A percentile compares a stretch with the other conserved stretches of the same genome.
These are phyloP conservation scores for Malus asiatica DNA, from an alignment of 306 rosid species.

Conservation along the genomic window DNA sequence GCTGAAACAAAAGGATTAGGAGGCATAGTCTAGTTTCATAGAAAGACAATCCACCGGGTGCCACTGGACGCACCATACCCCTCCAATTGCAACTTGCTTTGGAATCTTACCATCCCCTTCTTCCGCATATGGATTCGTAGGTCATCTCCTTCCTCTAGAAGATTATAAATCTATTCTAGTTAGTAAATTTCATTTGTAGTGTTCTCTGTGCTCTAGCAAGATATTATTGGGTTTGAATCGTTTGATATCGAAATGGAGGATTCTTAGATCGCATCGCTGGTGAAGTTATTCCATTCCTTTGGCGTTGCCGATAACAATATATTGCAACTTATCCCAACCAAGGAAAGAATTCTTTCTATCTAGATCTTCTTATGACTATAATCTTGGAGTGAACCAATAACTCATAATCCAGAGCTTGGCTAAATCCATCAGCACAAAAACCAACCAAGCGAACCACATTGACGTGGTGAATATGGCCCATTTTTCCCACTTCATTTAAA, in stretches of 20 bases:
- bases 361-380: too few relatives aligned
- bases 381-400: too few relatives aligned
- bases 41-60: not conserved
- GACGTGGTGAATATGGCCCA: slow-evolving; percentile 19
- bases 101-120: not conserved
- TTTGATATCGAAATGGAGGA: slow-evolving; percentile 30
- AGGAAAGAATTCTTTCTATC: too few relatives aligned
- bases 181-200: too few relatives aligned
- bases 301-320: slow-evolving; percentile 24
- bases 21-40: not conserved
- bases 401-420: not conserved
- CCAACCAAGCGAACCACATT: slow-evolving; percentile 32
- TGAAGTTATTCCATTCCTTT: slow-evolving; percentile 3
- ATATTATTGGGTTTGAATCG: slow-evolving; percentile 20
- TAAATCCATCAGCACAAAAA: slow-evolving; percentile 29
- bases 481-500: slow-evolving; percentile 12
- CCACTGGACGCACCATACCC: not conserved
- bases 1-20: not conserved
- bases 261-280: slow-evolving; percentile 17
- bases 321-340: slow-evolving; percentile 23
- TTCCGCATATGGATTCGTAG: not conserved
- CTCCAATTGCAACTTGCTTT: not conserved
- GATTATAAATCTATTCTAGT: not conserved
- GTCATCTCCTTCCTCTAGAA: not conserved
- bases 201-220: slow-evolving; percentile 7